Evolutionary conservation across 148 eudicot genomes (phyloP).

Genomic region (Rhododendron kiyosumense): DNA sequence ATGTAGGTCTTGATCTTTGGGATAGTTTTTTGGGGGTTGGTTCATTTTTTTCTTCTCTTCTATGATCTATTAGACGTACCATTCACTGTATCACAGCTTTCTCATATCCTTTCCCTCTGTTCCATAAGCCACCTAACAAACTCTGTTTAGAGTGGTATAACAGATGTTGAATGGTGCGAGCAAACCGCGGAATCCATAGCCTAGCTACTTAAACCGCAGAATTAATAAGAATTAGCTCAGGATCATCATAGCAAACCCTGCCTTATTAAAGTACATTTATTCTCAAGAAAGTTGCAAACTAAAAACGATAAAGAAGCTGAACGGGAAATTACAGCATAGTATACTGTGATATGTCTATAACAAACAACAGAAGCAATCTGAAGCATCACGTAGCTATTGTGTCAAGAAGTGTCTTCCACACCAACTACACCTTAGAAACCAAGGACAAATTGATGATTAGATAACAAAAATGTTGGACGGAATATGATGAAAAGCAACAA

Average conservation of each 20-base stretch:
- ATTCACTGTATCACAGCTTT: too few species aligned
- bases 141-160: background rate
- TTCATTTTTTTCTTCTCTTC: too few species aligned
- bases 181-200: background rate
- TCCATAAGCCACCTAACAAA: background rate
- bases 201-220: background rate
- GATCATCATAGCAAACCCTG: too few species aligned
- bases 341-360: too few species aligned
- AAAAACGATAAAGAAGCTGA: background rate
- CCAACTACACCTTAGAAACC: too few species aligned
- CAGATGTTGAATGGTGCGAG: background rate
- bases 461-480: too few species aligned
- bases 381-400: background rate
- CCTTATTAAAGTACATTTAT: too few species aligned
- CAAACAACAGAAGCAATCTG: background rate
- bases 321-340: background rate
- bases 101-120: background rate
- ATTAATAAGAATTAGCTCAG: background rate
- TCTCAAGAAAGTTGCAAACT: background rate
- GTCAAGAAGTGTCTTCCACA: background rate
- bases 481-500: too few species aligned
- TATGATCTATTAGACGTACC: too few species aligned
- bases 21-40: too few species aligned
- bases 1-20: too few species aligned
- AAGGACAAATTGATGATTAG: too few species aligned